Evolutionary conservation across 1,284 basidiomycete genomes (phyloP).

Genomic region (Leccinum griseonigrum): DNA sequence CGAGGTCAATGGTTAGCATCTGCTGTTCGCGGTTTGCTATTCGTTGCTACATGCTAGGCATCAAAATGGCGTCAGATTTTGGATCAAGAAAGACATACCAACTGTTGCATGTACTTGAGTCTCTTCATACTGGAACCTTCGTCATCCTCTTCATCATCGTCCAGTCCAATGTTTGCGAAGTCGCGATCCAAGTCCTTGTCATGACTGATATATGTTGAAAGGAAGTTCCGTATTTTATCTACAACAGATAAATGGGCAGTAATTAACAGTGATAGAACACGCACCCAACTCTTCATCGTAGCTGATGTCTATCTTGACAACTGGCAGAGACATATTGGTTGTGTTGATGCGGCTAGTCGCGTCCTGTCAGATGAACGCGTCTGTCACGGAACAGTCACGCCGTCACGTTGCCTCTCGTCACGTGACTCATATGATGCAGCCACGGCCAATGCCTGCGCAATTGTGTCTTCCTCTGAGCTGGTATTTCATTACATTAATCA

Average conservation of each 20-base stretch:
- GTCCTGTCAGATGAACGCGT: conserved; percentile 19
- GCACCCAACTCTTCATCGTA: conserved; percentile 51
- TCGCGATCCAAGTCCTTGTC: conserved; percentile 67
- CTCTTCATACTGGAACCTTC: conserved; percentile 40
- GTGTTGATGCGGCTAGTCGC: conserved; percentile 9
- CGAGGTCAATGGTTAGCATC: conserved; percentile 78
- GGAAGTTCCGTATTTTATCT: conserved; percentile 71
- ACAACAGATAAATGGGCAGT: conserved; percentile 29
- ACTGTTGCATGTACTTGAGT: conserved; percentile 87
- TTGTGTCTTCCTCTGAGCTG: neutral
- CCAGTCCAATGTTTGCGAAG: conserved; percentile 70
- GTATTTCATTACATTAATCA: neutral
- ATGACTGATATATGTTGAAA: conserved; percentile 63
- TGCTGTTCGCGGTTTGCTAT: conserved; percentile 93
- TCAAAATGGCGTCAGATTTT: conserved; percentile 33
- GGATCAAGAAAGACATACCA: conserved; percentile 53
- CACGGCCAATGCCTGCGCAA: neutral
- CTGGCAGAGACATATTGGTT: conserved; percentile 48
- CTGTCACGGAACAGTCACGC: conserved; percentile 25
- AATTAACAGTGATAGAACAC: conserved; percentile 25
- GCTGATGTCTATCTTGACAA: conserved; percentile 42
- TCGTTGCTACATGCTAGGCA: conserved; percentile 53
- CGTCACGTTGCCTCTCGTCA: conserved; percentile 15
- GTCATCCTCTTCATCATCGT: conserved; percentile 47
- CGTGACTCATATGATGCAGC: conserved; percentile 9